phyloP scores from a whole-genome alignment of 163 green algal genomes.

The Volvox carteri region DNA sequence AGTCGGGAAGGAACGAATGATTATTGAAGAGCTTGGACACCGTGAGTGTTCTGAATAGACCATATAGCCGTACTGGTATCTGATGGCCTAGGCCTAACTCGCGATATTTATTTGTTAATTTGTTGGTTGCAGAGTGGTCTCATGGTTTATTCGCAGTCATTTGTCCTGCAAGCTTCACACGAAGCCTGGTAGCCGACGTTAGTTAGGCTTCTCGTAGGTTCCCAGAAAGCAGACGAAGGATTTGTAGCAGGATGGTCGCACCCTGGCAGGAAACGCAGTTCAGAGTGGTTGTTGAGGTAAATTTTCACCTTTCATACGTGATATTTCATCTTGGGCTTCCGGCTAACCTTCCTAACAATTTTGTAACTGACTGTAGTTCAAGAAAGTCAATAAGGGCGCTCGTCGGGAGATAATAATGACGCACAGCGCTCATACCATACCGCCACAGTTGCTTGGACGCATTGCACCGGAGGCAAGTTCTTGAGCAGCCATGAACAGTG shows the following conservation, averaged over 20 bases:
- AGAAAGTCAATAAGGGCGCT: background rate
- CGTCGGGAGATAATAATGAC: background rate
- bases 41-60: too few relatives aligned
- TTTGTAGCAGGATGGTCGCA: slow-evolving; percentile 22
- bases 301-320: background rate
- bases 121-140: too few relatives aligned
- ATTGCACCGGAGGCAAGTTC: slow-evolving; percentile 36
- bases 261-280: slow-evolving; percentile 52
- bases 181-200: background rate
- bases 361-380: slow-evolving; percentile 28
- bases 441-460: slow-evolving; percentile 28
- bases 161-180: too few relatives aligned
- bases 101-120: too few relatives aligned
- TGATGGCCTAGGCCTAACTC: too few relatives aligned
- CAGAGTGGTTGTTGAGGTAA: slow-evolving; percentile 42
- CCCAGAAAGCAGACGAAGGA: background rate
- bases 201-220: background rate
- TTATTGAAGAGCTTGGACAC: too few relatives aligned
- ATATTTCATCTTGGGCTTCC: too few relatives aligned
- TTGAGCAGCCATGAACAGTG: too few relatives aligned
- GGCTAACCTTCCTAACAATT: too few relatives aligned
- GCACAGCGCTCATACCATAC: background rate
- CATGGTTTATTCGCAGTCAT: too few relatives aligned
- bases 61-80: too few relatives aligned
- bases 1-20: too few relatives aligned